A percentile compares a stretch with the other conserved stretches of the same genome.
phyloP scores from a whole-genome alignment of 192 early-diverging fungal species.

The Umbelopsis isabellina region DNA sequence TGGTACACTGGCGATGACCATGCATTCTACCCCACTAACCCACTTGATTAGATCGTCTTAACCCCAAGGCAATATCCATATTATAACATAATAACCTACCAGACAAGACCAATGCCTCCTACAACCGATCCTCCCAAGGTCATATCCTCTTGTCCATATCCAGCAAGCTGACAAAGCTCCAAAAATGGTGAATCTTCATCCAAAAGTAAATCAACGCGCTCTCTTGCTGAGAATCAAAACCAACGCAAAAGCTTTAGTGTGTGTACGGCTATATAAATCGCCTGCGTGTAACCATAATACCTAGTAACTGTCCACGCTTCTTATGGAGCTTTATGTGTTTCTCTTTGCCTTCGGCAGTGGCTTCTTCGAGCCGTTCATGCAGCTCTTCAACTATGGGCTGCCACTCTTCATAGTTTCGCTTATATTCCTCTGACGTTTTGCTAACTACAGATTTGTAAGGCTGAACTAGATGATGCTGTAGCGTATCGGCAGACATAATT shows the following conservation, averaged over 20 bases:
- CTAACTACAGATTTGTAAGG: constrained; percentile 47
- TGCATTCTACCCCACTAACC: constrained; percentile 54
- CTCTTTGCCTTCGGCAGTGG: constrained; percentile 52
- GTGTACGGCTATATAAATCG: background rate
- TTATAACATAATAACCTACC: constrained; percentile 38
- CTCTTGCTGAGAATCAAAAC: constrained; percentile 48
- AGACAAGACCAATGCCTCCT: constrained; percentile 65
- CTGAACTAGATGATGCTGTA: constrained; percentile 44
- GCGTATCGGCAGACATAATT: constrained; percentile 33
- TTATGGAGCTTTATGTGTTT: constrained; percentile 54
- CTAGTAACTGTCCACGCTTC: constrained; percentile 63
- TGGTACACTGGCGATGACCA: constrained; percentile 61
- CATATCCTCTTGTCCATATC: constrained; percentile 66
- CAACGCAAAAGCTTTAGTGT: background rate
- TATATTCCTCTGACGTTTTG: constrained; percentile 54
- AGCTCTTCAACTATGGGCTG: constrained; percentile 49
- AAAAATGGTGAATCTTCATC: constrained; percentile 70
- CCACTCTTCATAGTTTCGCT: constrained; percentile 62
- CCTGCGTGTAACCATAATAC: constrained; percentile 28
- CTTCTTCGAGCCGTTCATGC: constrained; percentile 53
- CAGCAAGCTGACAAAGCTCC: constrained; percentile 64
- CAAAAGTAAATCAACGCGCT: constrained; percentile 59
- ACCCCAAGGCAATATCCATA: background rate
- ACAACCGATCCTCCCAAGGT: constrained; percentile 69
- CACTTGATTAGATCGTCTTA: background rate